Conservation (phyloP, 2,329 filamentous ascomycete species). For the Trichoderma asperellum region DNA sequence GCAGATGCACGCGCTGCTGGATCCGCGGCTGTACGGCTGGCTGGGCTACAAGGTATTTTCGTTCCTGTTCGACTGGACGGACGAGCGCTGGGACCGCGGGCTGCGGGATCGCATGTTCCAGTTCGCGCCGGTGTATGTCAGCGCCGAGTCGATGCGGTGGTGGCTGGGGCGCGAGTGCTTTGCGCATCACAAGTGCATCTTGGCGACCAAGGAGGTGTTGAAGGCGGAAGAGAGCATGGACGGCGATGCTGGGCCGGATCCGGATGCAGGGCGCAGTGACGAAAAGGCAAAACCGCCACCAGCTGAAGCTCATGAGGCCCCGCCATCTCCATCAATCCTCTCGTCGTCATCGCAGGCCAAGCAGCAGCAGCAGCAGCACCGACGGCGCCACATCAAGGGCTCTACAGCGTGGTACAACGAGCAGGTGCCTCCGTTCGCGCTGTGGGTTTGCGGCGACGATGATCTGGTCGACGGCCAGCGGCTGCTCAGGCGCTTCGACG, state of each 20-base stretch:
- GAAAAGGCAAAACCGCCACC: constrained; percentile 28
- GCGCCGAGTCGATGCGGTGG: constrained; percentile 90
- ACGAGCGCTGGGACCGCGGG: constrained; percentile 80
- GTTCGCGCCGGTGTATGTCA: constrained; percentile 89
- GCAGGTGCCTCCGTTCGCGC: constrained; percentile 77
- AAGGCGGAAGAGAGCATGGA: constrained; percentile 65
- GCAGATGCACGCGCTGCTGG: constrained; percentile 71
- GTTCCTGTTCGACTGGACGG: constrained; percentile 87
- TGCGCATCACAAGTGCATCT: constrained; percentile 76
- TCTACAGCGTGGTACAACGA: constrained; percentile 80
- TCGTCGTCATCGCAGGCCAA: no score
- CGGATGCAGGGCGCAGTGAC: constrained; percentile 14
- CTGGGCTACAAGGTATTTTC: constrained; percentile 89
- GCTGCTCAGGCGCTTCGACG: constrained; percentile 73
- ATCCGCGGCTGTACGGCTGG: constrained; percentile 71
- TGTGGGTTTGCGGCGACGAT: constrained; percentile 87
- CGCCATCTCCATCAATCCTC: neutral
- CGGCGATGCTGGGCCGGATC: constrained; percentile 26
- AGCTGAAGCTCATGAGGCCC: constrained; percentile 15
- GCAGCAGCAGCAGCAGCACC: neutral
- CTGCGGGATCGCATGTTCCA: constrained; percentile 84
- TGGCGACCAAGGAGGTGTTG: constrained; percentile 74
- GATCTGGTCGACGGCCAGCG: constrained; percentile 80
- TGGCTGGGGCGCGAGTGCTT: constrained; percentile 91
- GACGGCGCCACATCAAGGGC: constrained; percentile 46